Evolutionary conservation across 2,329 filamentous ascomycete species (phyloP), one percentile per base, ranked within the genome.

Genomic region (Penicillium sp.): DNA sequence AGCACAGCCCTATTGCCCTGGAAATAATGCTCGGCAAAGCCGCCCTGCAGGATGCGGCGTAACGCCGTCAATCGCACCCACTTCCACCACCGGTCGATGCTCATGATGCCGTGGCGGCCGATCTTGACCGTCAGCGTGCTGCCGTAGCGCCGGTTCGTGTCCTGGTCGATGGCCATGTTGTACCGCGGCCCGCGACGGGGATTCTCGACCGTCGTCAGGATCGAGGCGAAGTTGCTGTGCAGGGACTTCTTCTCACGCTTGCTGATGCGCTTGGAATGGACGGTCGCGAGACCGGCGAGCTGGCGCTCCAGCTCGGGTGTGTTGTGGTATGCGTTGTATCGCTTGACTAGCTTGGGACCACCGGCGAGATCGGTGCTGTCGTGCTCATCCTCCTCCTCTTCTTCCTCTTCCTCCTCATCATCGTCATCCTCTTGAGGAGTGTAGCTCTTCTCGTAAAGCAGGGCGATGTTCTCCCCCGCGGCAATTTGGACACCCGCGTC

Each of bases 401-500:
- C 58, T 1, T 73, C 70, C 5, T 74, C 77, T 28, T 79, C 76
- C 5, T 80, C 78, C 1, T 81, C 78, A 42, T 85, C 82, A 14
- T 89, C 84, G 59, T 84, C 84, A 12, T 85, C 83, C 67, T 86
- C 84, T 51, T 80, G 77, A 38, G 82, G 81, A 0, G 83, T 85
- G 72, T 84, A 87, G 59, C 83, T 85, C 62, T 90, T 89, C 74
- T 96, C 92, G 69, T 91, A 94, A 11, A 96, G 81, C 10, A 96
- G 81, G 0, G 92, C 92, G 60, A 96, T 92, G 73, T 91, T 91
- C 70, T 89, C 86, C 3, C 89, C 91, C 0, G 91, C 89, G 3
- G 89, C 86, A 48, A 91, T 86, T 69, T 95, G 91, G 0, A 96
- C 90, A 8, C 84, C 80, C 0, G 87, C 80, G 59, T 92, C 88